A percentile compares a stretch with the other conserved stretches of the same genome.
These are phyloP conservation scores for Emergomyces orientalis DNA, from an alignment of 2,329 filamentous ascomycete species.

Conservation along the genomic window DNA sequence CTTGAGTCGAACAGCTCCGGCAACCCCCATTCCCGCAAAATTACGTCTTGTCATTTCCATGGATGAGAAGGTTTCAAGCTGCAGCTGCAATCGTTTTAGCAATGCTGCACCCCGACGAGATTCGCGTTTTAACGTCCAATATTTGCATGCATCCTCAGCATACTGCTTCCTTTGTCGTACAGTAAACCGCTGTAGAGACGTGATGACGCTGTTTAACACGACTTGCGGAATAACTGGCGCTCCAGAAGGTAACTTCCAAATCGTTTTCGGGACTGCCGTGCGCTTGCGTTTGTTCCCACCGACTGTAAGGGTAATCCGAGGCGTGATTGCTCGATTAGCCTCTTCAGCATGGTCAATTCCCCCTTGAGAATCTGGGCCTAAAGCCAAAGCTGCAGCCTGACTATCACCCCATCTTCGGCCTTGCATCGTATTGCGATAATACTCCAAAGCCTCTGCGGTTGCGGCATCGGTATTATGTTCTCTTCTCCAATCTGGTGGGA, in stretches of 20 bases:
- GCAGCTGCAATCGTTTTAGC: conserved; percentile 83
- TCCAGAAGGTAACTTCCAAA: conserved; percentile 89
- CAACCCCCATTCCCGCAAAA: conserved; percentile 88
- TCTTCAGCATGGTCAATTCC: conserved; percentile 40
- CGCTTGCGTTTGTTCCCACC: conserved; percentile 51
- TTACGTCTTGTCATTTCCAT: conserved; percentile 95
- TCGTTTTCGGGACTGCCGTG: conserved; percentile 49
- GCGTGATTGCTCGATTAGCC: conserved; percentile 32
- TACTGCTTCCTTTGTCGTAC: conserved; percentile 83
- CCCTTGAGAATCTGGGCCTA: conserved; percentile 64
- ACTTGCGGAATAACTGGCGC: conserved; percentile 88
- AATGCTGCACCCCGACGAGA: conserved; percentile 82
- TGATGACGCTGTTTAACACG: conserved; percentile 77
- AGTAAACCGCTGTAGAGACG: conserved; percentile 72
- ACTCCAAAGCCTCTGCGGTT: conserved; percentile 73
- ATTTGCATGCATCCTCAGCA: conserved; percentile 84
- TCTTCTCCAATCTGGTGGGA: conserved; percentile 75
- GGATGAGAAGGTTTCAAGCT: conserved; percentile 92
- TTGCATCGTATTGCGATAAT: conserved; percentile 83
- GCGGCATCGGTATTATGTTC: conserved; percentile 77
- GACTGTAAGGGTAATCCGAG: conserved; percentile 46
- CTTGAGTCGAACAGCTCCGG: conserved; percentile 65
- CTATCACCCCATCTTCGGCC: conserved; percentile 87
- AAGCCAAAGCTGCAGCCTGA: conserved; percentile 68
- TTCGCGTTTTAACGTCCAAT: conserved; percentile 96